Percentiles rank a stretch among this genome's conserved stretches.
Conservation (phyloP, 164 flowering plant genomes). For the Piper longum region DNA sequence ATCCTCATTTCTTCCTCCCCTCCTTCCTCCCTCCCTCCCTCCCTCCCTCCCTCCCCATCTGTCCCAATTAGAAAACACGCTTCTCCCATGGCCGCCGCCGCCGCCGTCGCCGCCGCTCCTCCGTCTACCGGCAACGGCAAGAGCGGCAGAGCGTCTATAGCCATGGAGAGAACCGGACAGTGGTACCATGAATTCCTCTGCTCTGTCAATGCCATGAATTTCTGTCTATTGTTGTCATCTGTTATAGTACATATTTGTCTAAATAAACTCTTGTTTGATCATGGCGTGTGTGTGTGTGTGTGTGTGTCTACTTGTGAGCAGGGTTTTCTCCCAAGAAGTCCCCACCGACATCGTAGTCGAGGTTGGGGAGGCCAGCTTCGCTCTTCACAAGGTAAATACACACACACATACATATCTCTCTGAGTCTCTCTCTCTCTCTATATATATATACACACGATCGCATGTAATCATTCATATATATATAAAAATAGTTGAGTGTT, state of each 20-base stretch:
- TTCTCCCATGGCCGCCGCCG: background rate
- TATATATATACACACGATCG: too few species aligned
- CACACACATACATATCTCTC: too few species aligned
- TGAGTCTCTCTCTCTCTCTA: too few species aligned
- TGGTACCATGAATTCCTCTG: constrained; percentile 32
- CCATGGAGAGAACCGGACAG: constrained; percentile 87
- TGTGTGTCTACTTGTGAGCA: constrained; percentile 13
- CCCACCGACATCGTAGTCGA: constrained; percentile 65
- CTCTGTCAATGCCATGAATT: background rate
- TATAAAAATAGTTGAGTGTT: too few species aligned
- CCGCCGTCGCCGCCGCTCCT: background rate
- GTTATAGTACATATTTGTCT: too few species aligned
- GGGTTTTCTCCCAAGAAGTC: constrained; percentile 86
- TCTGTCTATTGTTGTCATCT: constrained; percentile 1
- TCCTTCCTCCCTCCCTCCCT: background rate
- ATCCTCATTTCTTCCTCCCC: background rate
- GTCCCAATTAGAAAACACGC: too few species aligned
- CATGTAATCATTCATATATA: too few species aligned
- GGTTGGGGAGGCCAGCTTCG: constrained; percentile 64
- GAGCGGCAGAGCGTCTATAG: constrained; percentile 33
- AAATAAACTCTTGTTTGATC: background rate
- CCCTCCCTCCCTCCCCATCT: constrained; percentile 18
- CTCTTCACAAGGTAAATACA: constrained; percentile 67
- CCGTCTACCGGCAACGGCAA: background rate
- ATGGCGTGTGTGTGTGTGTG: too few species aligned